phyloP scores from a whole-genome alignment of 371 early-diverging fungal genomes.

The Coemansia sp. region DNA sequence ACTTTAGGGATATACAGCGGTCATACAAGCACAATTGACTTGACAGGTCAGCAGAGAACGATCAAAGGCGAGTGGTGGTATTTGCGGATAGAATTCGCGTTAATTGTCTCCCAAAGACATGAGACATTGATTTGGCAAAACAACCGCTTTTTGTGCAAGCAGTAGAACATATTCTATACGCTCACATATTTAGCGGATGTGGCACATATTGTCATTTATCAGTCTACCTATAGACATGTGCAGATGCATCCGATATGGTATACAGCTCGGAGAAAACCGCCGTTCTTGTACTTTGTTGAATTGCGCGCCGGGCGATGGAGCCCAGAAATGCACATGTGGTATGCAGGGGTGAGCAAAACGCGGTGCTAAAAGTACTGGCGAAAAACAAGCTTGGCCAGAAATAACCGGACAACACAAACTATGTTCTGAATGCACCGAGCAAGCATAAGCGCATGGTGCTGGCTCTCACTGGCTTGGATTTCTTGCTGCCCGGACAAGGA shows the following conservation, averaged over 20 bases:
- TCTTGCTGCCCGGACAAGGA: not conserved
- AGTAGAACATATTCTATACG: not conserved
- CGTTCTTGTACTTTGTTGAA: not conserved
- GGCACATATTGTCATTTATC: not conserved
- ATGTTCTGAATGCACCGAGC: not conserved
- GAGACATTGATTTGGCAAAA: not conserved
- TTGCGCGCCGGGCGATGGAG: not conserved
- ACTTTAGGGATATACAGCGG: not conserved
- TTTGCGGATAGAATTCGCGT: not conserved
- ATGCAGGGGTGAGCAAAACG: not conserved
- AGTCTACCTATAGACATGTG: not conserved
- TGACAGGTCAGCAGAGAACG: not conserved
- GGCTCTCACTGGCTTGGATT: constrained; percentile 1
- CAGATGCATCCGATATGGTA: not conserved
- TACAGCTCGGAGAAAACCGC: not conserved
- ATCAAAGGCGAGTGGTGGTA: not conserved
- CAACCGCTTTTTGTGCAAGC: not conserved
- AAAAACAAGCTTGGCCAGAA: not conserved
- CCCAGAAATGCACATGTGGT: not conserved
- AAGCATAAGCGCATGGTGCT: not conserved
- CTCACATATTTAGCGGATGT: not conserved
- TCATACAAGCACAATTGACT: not conserved
- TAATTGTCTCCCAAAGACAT: not conserved
- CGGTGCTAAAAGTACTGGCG: not conserved
- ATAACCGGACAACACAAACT: not conserved